Evolutionary conservation across 192 early-diverging fungal species (phyloP), one percentile per base, ranked within the genome.

Genomic region (Coemansia sp.): DNA sequence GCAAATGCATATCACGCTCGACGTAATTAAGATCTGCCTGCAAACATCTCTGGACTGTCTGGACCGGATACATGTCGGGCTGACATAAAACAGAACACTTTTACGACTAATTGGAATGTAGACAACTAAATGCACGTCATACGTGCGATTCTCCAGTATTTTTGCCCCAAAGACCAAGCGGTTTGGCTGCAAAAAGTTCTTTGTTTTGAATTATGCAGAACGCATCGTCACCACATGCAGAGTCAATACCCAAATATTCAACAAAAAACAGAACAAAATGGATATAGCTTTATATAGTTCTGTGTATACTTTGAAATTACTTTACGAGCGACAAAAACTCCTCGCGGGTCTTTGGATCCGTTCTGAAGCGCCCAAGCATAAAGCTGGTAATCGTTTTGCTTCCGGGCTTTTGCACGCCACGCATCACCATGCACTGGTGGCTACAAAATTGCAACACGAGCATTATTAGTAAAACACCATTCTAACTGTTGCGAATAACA

Each of bases 361-460:
- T 84, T 43, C 94, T 81, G 83, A 99, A 99, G 35, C 86, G 85
- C 57, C 97, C 97, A 55, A 97, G 82, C 94, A 97, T 99, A 63
- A 89, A 94, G 59, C 88, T 90, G 19, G 97, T 99, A 24, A 97
- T 87, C 19, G 97, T 99, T 59, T 84, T 84, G 68, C 89, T 91
- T n/a, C 95, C 93, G 5, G 95, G 92, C 83, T 99, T 99, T 70
- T 98, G 88, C 19, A 96, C 96, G 15, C 96, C 96, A 15, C 96
- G 86, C 95, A 96, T 96, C 21, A 92, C 90, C 95, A 97, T 97
- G 82, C 95, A 97, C 72, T 94, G 89, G 74, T 97, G 95, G 66
- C 90, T 77, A 61, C 70, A 52, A 3, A 43, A 43, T 43, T 43
- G 0, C 41, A 21, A 41, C 29, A 23, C 50, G 52, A n/a, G 24